Evolutionary conservation across 768 basidiomycete species (phyloP).

Genomic region (Mycena amicta): DNA sequence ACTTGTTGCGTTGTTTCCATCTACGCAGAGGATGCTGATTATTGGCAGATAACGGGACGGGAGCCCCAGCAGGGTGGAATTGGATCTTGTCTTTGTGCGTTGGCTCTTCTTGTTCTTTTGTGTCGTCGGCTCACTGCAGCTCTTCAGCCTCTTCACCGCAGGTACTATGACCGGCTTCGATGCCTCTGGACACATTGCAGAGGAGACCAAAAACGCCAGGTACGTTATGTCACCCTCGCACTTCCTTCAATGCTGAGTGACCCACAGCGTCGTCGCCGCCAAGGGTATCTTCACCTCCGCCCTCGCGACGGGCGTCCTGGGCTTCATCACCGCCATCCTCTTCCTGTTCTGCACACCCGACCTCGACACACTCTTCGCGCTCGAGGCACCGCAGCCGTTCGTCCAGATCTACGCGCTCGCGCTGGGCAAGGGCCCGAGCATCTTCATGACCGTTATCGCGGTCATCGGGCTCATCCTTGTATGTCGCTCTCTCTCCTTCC

Average conservation of each 20-base stretch:
- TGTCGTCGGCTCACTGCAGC: background rate
- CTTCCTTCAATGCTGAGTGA: too few species aligned
- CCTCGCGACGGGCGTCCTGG: conserved; percentile 76
- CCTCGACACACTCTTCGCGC: conserved; percentile 70
- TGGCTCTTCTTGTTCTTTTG: conserved; percentile 2
- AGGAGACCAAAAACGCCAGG: conserved; percentile 88
- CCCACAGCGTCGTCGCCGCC: conserved; percentile 77
- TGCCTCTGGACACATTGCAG: conserved; percentile 84
- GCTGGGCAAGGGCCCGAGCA: conserved; percentile 73
- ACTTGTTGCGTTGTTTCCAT: conserved; percentile 56
- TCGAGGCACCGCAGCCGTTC: conserved; percentile 88
- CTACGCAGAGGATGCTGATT: background rate
- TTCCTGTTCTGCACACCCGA: conserved; percentile 87
- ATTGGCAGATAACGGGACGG: conserved; percentile 80
- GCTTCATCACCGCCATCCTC: conserved; percentile 76
- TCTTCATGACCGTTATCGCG: conserved; percentile 88
- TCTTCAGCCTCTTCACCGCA: conserved; percentile 86
- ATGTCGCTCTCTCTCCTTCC: conserved; percentile 32
- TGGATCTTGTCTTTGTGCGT: conserved; percentile 84
- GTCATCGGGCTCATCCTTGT: conserved; percentile 85
- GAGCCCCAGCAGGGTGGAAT: conserved; percentile 86
- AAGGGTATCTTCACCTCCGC: conserved; percentile 82
- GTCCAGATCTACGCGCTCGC: conserved; percentile 87
- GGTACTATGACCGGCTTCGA: conserved; percentile 92
- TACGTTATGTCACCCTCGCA: too few species aligned